Percentiles rank a stretch among this genome's conserved stretches.
Conservation (phyloP, 2,329 filamentous ascomycete species). For the Penicillium sp. region DNA sequence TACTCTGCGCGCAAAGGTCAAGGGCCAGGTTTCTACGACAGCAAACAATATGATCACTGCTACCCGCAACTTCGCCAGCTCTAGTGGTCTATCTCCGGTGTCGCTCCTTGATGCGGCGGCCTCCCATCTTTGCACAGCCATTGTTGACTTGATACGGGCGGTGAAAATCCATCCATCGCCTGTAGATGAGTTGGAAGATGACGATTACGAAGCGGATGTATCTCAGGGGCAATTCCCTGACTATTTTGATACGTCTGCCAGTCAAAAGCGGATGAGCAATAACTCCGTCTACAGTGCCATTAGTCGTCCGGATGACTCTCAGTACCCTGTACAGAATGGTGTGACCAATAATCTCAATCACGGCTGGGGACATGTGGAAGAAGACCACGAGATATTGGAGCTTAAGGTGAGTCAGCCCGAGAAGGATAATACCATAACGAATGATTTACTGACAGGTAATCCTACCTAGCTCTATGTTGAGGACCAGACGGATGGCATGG, state of each 20-base stretch:
- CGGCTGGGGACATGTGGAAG: conserved; percentile 41
- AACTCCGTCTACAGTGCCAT: conserved; percentile 74
- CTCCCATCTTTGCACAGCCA: conserved; percentile 79
- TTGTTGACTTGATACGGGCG: conserved; percentile 79
- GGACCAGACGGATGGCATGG: conserved; percentile 75
- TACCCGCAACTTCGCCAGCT: conserved; percentile 82
- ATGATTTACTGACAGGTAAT: conserved; percentile 17
- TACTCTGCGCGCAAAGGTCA: conserved; percentile 68
- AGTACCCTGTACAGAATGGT: conserved; percentile 31
- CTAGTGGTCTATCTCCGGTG: conserved; percentile 85
- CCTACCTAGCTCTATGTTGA: conserved; percentile 70
- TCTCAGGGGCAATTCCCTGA: conserved; percentile 67
- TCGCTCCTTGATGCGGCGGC: conserved; percentile 90
- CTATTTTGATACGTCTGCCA: conserved; percentile 63
- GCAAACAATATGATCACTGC: conserved; percentile 96
- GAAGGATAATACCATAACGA: background rate
- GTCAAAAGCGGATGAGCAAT: conserved; percentile 54
- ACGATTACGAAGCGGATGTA: conserved; percentile 65
- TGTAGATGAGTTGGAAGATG: conserved; percentile 72
- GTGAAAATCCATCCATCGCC: conserved; percentile 82
- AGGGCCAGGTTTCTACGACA: conserved; percentile 80
- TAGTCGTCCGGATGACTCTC: conserved; percentile 56
- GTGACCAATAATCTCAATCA: conserved; percentile 35
- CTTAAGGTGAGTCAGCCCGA: conserved; percentile 53
- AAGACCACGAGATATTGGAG: conserved; percentile 56